These are phyloP conservation scores for Boletales sp. DNA, from an alignment of 768 basidiomycete genomes.

Conservation along the genomic window DNA sequence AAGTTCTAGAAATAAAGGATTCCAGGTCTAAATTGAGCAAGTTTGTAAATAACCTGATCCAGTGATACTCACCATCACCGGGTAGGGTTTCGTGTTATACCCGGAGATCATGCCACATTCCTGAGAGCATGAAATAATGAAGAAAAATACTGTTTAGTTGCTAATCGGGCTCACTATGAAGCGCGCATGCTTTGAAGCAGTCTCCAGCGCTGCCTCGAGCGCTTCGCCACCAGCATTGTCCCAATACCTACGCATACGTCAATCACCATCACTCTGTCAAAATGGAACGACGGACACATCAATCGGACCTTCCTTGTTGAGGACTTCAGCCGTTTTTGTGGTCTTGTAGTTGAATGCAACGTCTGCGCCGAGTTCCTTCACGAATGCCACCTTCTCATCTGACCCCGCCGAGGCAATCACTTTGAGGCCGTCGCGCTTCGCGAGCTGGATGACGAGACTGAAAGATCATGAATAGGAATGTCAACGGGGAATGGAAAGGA, in stretches of 20 bases:
- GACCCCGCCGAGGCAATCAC: constrained; percentile 72
- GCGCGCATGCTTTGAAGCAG: constrained; percentile 41
- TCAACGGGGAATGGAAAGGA: constrained; percentile 1
- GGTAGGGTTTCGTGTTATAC: not conserved
- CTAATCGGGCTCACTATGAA: constrained; percentile 37
- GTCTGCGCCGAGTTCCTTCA: constrained; percentile 60
- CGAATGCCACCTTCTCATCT: constrained; percentile 64
- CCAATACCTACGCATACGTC: constrained; percentile 11
- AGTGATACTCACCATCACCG: too few relatives aligned
- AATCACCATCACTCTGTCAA: too few relatives aligned
- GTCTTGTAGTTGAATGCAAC: constrained; percentile 76
- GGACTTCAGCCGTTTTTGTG: constrained; percentile 43
- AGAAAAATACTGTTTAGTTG: too few relatives aligned
- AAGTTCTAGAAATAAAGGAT: too few relatives aligned
- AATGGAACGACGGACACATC: constrained; percentile 37
- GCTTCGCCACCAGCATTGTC: constrained; percentile 60
- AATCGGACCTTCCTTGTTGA: constrained; percentile 55
- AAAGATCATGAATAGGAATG: not conserved
- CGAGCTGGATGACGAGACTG: constrained; percentile 49
- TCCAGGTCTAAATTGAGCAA: too few relatives aligned
- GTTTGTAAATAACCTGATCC: too few relatives aligned
- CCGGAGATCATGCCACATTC: constrained; percentile 32
- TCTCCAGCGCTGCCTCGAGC: constrained; percentile 51
- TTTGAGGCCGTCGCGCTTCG: constrained; percentile 49
- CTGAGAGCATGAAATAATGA: constrained; percentile 3